Evolutionary conservation across 2,329 filamentous ascomycete genomes (phyloP), one percentile per base, ranked within the genome.

Genomic region (Neofusicoccum cordaticola): DNA sequence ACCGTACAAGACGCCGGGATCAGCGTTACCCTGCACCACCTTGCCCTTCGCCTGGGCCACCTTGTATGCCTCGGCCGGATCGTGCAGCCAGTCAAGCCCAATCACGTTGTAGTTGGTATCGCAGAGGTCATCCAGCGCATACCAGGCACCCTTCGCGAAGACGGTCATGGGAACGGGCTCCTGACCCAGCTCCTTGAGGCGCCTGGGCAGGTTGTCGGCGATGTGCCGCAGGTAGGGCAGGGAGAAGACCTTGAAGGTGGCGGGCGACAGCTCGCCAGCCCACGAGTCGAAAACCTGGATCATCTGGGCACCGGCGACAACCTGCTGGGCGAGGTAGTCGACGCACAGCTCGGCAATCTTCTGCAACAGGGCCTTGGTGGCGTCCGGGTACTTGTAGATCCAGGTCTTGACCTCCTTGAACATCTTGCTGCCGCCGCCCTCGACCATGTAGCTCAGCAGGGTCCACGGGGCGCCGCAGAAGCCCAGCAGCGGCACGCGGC

Each of bases 401-500:
- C 95, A 99, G 31, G 91, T 96, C 85, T 99, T 99, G 73, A 88
- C 90, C 79, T 97, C 89, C 66, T 91, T 88, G 81, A 98, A 98
- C 74, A 98, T 83, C 82, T 98, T 98, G 70, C 90, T 96, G 48
- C 95, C 95, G 53, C 95, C 95, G 15, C 95, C 95, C 79, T 99
- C 95, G 17, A 98, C 92, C 95, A 99, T 99, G 82, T 99, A 99
- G 82, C 94, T 97, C 73, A 99, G 85, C 66, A 99, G 80, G 2
- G 95, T 99, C 92, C 95, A 99, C 0, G 95, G 95, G 7, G 95
- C 93, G 63, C 95, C 95, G 72, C 93, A 97, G 82, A 99, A 99
- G 41, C 95, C 95, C 75, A 97, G 96, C 69, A 99, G 80, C 5
- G 95, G 95, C 37, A 99, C 95, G 51, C 93, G 85, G 0, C 95